Evolutionary conservation across 352 stramenopile genomes (phyloP).

Genomic region (Pilasporangium apinafurcum): DNA sequence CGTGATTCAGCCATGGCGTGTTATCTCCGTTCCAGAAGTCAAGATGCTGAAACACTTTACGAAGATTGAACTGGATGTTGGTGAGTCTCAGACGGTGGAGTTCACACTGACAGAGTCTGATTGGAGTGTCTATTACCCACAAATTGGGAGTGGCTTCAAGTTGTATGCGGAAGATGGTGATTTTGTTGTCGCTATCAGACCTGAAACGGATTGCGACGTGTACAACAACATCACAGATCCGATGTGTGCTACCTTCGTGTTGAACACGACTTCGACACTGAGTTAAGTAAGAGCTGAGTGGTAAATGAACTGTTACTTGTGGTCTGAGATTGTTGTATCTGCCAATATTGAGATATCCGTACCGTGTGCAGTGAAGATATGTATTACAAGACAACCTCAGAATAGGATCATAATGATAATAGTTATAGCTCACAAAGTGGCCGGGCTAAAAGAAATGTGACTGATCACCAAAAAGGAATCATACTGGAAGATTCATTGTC

Average conservation of each 20-base stretch:
- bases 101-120: slow-evolving; percentile 29
- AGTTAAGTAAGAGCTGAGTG: too few relatives aligned
- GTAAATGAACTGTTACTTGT: too few relatives aligned
- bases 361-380: too few relatives aligned
- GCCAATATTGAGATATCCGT: too few relatives aligned
- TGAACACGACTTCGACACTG: too few relatives aligned
- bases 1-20: slow-evolving; percentile 12
- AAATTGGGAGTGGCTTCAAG: slow-evolving; percentile 49
- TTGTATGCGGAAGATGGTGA: slow-evolving; percentile 37
- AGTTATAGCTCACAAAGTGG: too few relatives aligned
- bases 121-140: slow-evolving; percentile 39
- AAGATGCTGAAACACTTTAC: slow-evolving; percentile 34
- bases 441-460: too few relatives aligned
- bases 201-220: slow-evolving; percentile 42
- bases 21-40: slow-evolving; percentile 15
- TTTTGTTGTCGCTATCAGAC: slow-evolving; percentile 50
- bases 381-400: too few relatives aligned
- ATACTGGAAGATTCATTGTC: too few relatives aligned
- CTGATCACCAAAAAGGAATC: too few relatives aligned
- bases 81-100: slow-evolving; percentile 20
- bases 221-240: slow-evolving; percentile 16
- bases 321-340: too few relatives aligned
- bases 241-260: slow-evolving; percentile 29
- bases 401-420: too few relatives aligned
- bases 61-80: slow-evolving; percentile 33